phyloP scores from a whole-genome alignment of 192 early-diverging fungal genomes.

The Coemansia pectinata region DNA sequence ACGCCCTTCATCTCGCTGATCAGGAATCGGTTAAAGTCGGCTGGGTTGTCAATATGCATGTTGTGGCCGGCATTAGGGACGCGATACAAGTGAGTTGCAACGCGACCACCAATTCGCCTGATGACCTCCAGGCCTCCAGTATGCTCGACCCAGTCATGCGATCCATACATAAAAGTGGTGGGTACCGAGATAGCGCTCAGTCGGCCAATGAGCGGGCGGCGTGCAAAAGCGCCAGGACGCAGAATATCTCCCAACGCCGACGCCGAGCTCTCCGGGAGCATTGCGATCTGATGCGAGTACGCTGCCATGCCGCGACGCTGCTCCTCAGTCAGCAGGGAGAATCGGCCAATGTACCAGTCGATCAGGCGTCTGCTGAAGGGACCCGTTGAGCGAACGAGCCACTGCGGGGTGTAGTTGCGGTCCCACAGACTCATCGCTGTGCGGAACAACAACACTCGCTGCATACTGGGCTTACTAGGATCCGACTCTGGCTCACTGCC shows the following conservation, averaged over 20 bases:
- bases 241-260: conserved; percentile 76
- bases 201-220: conserved; percentile 70
- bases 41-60: conserved; percentile 83
- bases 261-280: conserved; percentile 78
- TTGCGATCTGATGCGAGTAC: conserved; percentile 81
- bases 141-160: conserved; percentile 90
- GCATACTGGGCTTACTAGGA: conserved; percentile 28
- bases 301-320: conserved; percentile 71
- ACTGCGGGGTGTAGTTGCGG: conserved; percentile 78
- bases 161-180: conserved; percentile 77
- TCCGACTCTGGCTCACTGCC: conserved; percentile 24
- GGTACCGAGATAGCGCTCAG: conserved; percentile 68
- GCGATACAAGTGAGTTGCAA: conserved; percentile 42
- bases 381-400: conserved; percentile 71
- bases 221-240: conserved; percentile 80
- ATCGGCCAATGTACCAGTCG: conserved; percentile 59
- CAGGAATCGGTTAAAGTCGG: conserved; percentile 66
- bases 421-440: conserved; percentile 66
- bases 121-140: conserved; percentile 64
- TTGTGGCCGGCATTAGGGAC: conserved; percentile 77
- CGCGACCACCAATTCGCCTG: conserved; percentile 58
- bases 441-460: conserved; percentile 27
- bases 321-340: conserved; percentile 64
- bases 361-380: conserved; percentile 72
- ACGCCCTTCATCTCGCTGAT: conserved; percentile 54